Evolutionary conservation across 169 alveolate species (phyloP), one percentile per base, ranked within the genome.

Genomic region (Neospora caninum): DNA sequence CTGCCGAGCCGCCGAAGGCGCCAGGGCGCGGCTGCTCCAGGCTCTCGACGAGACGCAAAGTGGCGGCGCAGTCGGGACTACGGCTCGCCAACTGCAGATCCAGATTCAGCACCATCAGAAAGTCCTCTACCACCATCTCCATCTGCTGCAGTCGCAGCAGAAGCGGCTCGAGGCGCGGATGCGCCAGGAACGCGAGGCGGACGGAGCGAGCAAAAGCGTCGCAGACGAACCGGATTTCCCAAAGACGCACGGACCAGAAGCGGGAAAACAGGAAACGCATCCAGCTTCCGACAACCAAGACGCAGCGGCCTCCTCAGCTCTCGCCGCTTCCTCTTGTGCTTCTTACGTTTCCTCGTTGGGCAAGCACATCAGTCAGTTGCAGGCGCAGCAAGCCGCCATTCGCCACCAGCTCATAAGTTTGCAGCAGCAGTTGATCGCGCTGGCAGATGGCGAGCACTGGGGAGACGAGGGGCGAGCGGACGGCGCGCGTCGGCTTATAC

Each of bases 391-490:
- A 27, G 73, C 7, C 7, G 73, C 73, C 31, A 64, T 27, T 16
- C 73, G 73, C 34, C 73, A 64, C 31, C 73, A 64, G 73, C 73
- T 64, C n/a, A 27, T 64, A 1, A 64, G 73, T 6, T 29, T 64
- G 34, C 73, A 64, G 73, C 73, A 64, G 73, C 73, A 64, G 73
- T 27, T 64, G n/a, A 27, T 64, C 31, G 16, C 73, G 7, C n/a
- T 64, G 73, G 73, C 73, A 64, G 73, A 64, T 29, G 73, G 73
- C 73, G 73, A 64, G 31, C 31, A 64, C 73, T 64, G 73, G 73
- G 73, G 73, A 16, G 73, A 64, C 25, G 73, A 64, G 4, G 73
- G 73, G 73, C 25, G n/a, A 27, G 73, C 73, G 73, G 73, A 64
- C n/a, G 73, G 73, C 73, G 16, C 34, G n/a, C 73, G 73, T 16